Conservation (phyloP, 73 alveolate genomes). For the Paramecium tetraurelia region DNA sequence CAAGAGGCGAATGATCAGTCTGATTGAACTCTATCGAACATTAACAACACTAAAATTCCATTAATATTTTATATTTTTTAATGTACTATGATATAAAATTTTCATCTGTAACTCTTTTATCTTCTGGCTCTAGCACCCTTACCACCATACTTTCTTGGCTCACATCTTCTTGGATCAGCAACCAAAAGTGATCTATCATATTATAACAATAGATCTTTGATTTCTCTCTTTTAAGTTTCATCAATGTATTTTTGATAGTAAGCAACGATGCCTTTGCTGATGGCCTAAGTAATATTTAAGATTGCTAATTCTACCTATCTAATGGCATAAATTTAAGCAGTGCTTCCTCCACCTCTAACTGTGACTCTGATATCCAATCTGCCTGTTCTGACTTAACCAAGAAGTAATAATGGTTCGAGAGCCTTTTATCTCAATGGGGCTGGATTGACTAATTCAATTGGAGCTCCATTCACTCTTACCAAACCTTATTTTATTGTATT, state of each 20-base stretch:
- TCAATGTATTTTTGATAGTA: conserved; percentile 91
- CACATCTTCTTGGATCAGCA: conserved; percentile 98
- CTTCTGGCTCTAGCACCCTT: conserved; percentile 94
- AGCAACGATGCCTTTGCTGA: conserved; percentile 96
- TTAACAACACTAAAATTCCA: conserved; percentile 3
- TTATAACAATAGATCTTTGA: conserved; percentile 88
- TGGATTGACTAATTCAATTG: conserved; percentile 94
- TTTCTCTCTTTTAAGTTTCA: conserved; percentile 91
- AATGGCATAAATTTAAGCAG: conserved; percentile 95
- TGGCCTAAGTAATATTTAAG: conserved; percentile 70
- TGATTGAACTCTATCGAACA: neutral
- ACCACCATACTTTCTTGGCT: conserved; percentile 99
- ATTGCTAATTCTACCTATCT: conserved; percentile 70
- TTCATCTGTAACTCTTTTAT: conserved; percentile 89
- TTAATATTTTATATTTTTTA: neutral
- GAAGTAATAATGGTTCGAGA: conserved; percentile 92
- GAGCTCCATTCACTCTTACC: conserved; percentile 95
- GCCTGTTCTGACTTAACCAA: conserved; percentile 86
- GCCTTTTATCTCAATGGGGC: conserved; percentile 92
- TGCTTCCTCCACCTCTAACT: conserved; percentile 96
- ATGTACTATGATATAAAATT: neutral
- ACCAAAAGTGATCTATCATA: conserved; percentile 97
- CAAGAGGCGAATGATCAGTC: neutral
- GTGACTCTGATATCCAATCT: conserved; percentile 92
- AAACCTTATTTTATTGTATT: conserved; percentile 1